Evolutionary conservation across 2,329 filamentous ascomycete genomes (phyloP).

Genomic region (Aureobasidium sp.): DNA sequence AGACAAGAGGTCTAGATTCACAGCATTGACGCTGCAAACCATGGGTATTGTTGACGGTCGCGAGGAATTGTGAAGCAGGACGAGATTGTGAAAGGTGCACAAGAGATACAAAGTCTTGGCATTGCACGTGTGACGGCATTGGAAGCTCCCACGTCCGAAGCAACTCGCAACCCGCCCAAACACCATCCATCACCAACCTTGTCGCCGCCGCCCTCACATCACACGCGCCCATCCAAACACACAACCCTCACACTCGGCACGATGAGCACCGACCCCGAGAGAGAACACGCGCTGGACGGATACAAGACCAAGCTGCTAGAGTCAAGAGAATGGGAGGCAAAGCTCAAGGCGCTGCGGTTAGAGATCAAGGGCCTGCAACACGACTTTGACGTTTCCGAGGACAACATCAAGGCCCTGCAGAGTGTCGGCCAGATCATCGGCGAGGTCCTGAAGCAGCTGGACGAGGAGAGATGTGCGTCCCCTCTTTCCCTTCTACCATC

Average conservation of each 20-base stretch:
- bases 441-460: slow-evolving; percentile 95
- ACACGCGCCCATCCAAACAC: not conserved
- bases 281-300: slow-evolving; percentile 42
- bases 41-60: not conserved
- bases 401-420: slow-evolving; percentile 98
- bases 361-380: slow-evolving; percentile 94
- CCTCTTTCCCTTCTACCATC: not conserved
- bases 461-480: slow-evolving; percentile 95
- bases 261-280: slow-evolving; percentile 37
- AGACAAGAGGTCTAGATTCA: not conserved
- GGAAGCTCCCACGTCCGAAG: not conserved
- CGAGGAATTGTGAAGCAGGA: not conserved
- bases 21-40: not conserved
- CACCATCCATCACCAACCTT: not conserved
- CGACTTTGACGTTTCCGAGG: slow-evolving; percentile 93
- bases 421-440: slow-evolving; percentile 99
- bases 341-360: slow-evolving; percentile 85
- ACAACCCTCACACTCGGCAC: not conserved
- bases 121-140: slow-evolving; percentile 3
- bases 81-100: not conserved
- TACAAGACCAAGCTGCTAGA: slow-evolving; percentile 59
- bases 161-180: not conserved
- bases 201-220: not conserved
- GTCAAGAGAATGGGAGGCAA: slow-evolving; percentile 96
- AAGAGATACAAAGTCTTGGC: not conserved